These are phyloP conservation scores for Pseudogymnoascus sp. DNA, from an alignment of 2,329 filamentous ascomycete species.

Conservation along the genomic window DNA sequence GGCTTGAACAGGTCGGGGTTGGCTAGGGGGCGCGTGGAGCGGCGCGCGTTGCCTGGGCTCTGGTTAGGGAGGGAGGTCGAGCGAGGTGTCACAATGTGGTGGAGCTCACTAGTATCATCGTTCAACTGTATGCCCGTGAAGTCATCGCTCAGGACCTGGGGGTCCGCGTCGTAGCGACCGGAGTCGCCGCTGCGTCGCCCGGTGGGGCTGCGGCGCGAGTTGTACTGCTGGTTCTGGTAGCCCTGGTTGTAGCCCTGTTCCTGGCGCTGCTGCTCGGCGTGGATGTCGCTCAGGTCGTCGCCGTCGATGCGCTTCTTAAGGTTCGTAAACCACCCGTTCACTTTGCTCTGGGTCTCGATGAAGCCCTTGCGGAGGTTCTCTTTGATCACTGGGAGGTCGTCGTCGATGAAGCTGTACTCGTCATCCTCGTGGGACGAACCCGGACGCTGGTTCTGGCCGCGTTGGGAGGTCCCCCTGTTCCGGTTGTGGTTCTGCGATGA, in stretches of 20 bases:
- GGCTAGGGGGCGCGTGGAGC: conserved; percentile 57
- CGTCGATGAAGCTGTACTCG: conserved; percentile 89
- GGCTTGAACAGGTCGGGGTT: conserved; percentile 79
- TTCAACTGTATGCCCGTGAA: conserved; percentile 66
- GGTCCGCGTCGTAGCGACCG: conserved; percentile 90
- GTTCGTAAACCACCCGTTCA: conserved; percentile 87
- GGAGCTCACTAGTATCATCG: conserved; percentile 55
- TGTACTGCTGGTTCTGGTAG: conserved; percentile 30
- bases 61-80: conserved; percentile 21
- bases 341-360: conserved; percentile 82
- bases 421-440: conserved; percentile 47
- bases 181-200: conserved; percentile 76
- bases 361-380: conserved; percentile 95
- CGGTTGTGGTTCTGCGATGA: conserved; percentile 46
- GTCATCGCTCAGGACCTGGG: conserved; percentile 81
- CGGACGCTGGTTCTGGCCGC: conserved; percentile 42
- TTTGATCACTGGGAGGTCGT: conserved; percentile 86
- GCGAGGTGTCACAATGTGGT: conserved; percentile 44
- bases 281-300: conserved; percentile 45
- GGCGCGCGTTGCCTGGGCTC: conserved; percentile 43
- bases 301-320: conserved; percentile 93
- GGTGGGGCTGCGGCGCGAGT: conserved; percentile 49
- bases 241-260: conserved; percentile 31
- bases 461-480: conserved; percentile 36
- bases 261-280: conserved; percentile 57